Base-by-base conservation (phyloP, 257 asterid species). In the Solanum infundibuliforme region DNA sequence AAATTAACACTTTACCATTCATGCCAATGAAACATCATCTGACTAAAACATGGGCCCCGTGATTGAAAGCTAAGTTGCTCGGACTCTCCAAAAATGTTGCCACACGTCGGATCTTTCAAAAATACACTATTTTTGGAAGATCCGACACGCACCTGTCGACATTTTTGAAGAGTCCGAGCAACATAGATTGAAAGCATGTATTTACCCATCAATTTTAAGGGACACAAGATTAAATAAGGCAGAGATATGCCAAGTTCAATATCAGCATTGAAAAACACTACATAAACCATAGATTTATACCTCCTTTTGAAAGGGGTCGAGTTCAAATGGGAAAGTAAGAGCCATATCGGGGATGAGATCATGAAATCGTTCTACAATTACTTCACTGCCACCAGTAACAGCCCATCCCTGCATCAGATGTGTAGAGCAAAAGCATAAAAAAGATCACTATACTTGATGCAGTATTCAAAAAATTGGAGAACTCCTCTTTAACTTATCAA, bases 261-360 rank as follows among this genome's bases (percentile, higher is more conserved):
- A 46, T 7, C 20, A 81, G 43, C 32, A 81, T 52, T 48, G 43
- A 18, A 31, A 74, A 81, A 46, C 65, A 71, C 46, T 7, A 86
- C 68, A 86, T 43, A 71, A 7, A 73, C 2, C 41, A 72, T 48
- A 75, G 35, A 85, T 21, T 69, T 79, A 77, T 95, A 97, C 99
- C 99, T 97, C 98, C 88, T 97, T 96, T 75, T 97, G 99, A 90
- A 97, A 97, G 83, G 98, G 93, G 90, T 97, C 99, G 65, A 97
- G 97, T 93, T 95, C 98, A 88, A 97, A 97, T 9, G 99, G 98
- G 92, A 95, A 97, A 87, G 89, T 86, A 87, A 95, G 98, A 13
- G 99, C 99, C 99, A 95, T 93, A 88, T 97, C 99, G 75, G 99
- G 99, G 89, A 97, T 94, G 89, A 97, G 98, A 88, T 94, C 98